Percentiles rank a stretch among this genome's conserved stretches.
Conservation (phyloP, 257 asterid genomes). For the Salvia splendens region DNA sequence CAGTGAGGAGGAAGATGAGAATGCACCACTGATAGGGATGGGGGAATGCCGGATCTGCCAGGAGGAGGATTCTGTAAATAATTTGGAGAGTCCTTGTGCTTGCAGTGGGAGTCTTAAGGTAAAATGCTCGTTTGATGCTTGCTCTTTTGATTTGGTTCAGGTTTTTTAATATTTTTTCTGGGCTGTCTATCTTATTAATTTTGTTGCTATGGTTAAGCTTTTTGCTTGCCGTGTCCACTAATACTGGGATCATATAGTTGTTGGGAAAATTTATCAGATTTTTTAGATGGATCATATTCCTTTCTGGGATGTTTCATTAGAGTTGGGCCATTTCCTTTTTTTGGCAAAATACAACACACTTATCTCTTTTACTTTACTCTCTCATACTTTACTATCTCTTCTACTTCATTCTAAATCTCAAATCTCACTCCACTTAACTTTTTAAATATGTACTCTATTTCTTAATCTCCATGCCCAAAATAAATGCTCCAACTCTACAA, state of each 20-base stretch:
- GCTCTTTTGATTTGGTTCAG: constrained; percentile 20
- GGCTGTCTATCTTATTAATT: not conserved
- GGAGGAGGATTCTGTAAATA: constrained; percentile 79
- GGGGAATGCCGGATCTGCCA: constrained; percentile 99
- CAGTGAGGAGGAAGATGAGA: constrained; percentile 56
- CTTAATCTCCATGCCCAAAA: no score
- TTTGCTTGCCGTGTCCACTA: not conserved
- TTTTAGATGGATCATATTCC: not conserved
- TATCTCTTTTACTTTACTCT: no score
- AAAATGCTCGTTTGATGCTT: constrained; percentile 19
- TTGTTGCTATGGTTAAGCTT: constrained; percentile 15
- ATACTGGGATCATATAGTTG: constrained; percentile 1
- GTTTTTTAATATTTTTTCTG: not conserved
- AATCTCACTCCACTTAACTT: no score
- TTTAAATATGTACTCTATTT: no score
- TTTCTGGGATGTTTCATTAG: no score
- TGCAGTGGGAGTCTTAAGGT: constrained; percentile 99
- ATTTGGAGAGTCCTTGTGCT: constrained; percentile 90
- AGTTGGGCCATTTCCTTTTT: no score
- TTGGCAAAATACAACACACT: no score
- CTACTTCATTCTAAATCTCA: no score
- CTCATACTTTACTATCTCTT: no score
- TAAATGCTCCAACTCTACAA: no score
- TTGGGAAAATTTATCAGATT: not conserved
- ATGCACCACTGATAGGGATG: constrained; percentile 62